phyloP scores from a whole-genome alignment of 345 rosid species.

The Theobroma cacao region DNA sequence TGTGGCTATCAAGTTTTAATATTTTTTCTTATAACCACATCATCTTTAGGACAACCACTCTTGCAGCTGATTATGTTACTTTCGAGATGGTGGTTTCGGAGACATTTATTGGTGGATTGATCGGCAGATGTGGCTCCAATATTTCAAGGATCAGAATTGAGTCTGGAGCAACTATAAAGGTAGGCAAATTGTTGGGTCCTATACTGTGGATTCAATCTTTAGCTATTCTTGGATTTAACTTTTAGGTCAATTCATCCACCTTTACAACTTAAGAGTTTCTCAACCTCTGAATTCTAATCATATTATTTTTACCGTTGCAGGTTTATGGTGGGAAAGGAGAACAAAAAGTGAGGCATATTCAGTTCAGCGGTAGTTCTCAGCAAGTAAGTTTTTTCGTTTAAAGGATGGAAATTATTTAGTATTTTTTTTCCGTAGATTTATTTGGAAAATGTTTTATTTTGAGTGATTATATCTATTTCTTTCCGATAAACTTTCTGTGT shows the following conservation, averaged over 20 bases:
- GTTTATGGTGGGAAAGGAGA: conserved; percentile 68
- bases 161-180: conserved; percentile 69
- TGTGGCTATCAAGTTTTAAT: conserved; percentile 42
- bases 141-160: conserved; percentile 66
- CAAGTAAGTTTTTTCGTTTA: conserved; percentile 36
- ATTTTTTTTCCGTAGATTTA: not conserved
- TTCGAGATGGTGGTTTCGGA: conserved; percentile 65
- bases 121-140: conserved; percentile 61
- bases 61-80: conserved; percentile 70
- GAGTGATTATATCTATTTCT: not conserved
- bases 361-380: conserved; percentile 57
- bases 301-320: conserved; percentile 21
- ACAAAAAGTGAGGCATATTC: conserved; percentile 57
- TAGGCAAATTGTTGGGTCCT: conserved; percentile 5
- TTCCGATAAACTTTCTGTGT: not conserved
- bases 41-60: conserved; percentile 66
- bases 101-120: conserved; percentile 59
- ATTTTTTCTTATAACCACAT: conserved; percentile 46
- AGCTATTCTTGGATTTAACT: not conserved
- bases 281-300: not conserved
- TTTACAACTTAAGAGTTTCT: not conserved
- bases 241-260: not conserved
- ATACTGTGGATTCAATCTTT: not conserved
- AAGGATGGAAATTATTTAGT: not conserved
- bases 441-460: not conserved